These are phyloP conservation scores for Aureobasidium uvarum DNA, from an alignment of 2,329 filamentous ascomycete species.

Conservation along the genomic window DNA sequence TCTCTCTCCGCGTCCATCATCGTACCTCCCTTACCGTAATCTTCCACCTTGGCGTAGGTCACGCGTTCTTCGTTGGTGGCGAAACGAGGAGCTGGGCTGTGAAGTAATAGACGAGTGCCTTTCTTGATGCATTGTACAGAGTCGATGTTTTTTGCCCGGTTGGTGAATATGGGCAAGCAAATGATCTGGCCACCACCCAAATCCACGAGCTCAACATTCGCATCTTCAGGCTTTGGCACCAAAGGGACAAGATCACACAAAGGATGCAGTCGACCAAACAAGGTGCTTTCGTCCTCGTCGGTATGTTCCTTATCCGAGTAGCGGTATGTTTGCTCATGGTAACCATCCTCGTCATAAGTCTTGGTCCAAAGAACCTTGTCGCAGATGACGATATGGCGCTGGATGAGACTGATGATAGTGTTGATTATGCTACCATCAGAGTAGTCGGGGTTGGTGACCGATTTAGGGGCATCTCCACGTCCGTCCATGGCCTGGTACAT, in stretches of 20 bases:
- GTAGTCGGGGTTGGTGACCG: slow-evolving; percentile 25
- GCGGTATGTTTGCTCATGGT: slow-evolving; percentile 5
- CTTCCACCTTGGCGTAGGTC: neutral
- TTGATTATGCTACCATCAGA: slow-evolving; percentile 32
- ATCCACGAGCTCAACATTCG: slow-evolving; percentile 24
- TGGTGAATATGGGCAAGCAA: neutral
- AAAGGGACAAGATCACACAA: slow-evolving; percentile 21
- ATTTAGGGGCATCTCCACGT: slow-evolving; percentile 9
- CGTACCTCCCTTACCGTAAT: slow-evolving; percentile 11
- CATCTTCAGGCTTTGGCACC: neutral
- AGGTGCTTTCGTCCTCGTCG: neutral
- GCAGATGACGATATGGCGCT: neutral
- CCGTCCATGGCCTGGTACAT: slow-evolving; percentile 29
- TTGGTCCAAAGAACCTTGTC: slow-evolving; percentile 4
- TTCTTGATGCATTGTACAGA: neutral
- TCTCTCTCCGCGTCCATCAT: slow-evolving; percentile 7
- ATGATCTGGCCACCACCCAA: slow-evolving; percentile 3
- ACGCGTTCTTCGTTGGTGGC: neutral
- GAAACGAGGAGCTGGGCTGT: neutral
- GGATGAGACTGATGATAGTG: slow-evolving; percentile 28
- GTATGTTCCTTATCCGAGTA: neutral
- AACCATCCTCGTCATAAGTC: slow-evolving; percentile 21
- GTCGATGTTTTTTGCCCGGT: neutral
- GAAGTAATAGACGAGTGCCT: neutral
- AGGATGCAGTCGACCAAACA: slow-evolving; percentile 14